Evolutionary conservation across 192 early-diverging fungal genomes (phyloP).

Genomic region (Gryganskiella cystojenkinii): DNA sequence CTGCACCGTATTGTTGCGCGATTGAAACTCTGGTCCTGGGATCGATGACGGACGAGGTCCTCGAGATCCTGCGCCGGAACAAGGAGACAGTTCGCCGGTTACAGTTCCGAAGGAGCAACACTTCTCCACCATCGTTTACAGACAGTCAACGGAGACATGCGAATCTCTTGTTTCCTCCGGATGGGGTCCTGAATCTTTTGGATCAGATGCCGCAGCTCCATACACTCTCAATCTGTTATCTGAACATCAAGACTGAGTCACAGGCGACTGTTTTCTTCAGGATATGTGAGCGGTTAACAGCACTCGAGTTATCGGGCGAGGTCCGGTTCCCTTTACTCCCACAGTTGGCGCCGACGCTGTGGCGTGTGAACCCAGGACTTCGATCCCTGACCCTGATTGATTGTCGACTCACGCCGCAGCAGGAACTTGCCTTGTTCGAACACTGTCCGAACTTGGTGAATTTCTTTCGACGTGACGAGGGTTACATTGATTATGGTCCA

Average conservation of each 20-base stretch:
- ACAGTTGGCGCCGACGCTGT: not conserved
- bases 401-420: too few species aligned
- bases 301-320: not conserved
- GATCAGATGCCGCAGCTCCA: not conserved
- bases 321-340: not conserved
- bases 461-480: too few species aligned
- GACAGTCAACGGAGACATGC: not conserved
- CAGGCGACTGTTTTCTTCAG: not conserved
- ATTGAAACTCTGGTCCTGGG: conserved; percentile 39
- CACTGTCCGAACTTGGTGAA: too few species aligned
- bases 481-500: too few species aligned
- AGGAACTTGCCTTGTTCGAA: too few species aligned
- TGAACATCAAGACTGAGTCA: too few species aligned
- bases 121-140: not conserved
- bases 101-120: conserved; percentile 6
- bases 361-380: not conserved
- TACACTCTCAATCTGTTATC: not conserved
- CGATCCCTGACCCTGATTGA: not conserved
- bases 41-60: conserved; percentile 23
- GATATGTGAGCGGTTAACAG: not conserved
- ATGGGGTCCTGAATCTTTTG: not conserved
- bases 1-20: conserved; percentile 1
- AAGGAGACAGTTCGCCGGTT: conserved; percentile 15
- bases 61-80: conserved; percentile 23
- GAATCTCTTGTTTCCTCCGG: not conserved